Conservation (phyloP, 805 yeast genomes). For the Candida stauntonica region DNA sequence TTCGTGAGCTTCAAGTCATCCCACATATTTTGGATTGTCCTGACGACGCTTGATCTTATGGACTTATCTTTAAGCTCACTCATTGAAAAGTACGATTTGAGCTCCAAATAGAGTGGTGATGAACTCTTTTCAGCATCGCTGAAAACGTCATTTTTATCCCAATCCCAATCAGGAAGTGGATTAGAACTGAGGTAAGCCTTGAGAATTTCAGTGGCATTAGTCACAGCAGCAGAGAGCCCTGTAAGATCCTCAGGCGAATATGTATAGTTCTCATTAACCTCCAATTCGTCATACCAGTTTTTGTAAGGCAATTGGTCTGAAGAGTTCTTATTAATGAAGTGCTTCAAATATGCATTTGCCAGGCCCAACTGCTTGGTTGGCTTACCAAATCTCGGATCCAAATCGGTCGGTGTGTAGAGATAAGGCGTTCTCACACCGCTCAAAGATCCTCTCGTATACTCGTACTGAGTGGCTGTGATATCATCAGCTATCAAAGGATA, state of each 20-base stretch:
- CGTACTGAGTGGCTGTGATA: constrained; percentile 43
- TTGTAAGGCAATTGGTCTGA: constrained; percentile 23
- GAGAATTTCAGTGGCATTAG: constrained; percentile 21
- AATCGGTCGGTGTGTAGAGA: constrained; percentile 42
- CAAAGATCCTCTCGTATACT: constrained; percentile 25
- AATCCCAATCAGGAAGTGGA: constrained; percentile 21
- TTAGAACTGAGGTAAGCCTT: constrained; percentile 11
- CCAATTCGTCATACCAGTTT: constrained; percentile 45
- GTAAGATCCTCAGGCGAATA: constrained; percentile 36
- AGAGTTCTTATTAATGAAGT: constrained; percentile 9
- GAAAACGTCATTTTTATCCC: constrained; percentile 13
- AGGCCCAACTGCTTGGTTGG: constrained; percentile 27
- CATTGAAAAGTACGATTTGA: constrained; percentile 6
- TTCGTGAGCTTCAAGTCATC: constrained; percentile 9
- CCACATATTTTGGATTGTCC: constrained; percentile 10
- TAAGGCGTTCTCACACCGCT: constrained; percentile 48
- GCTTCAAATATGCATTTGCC: constrained; percentile 5
- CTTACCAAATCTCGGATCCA: constrained; percentile 32
- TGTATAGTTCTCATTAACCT: constrained; percentile 47
- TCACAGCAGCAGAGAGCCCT: constrained; percentile 29
- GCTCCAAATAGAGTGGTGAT: constrained; percentile 5
- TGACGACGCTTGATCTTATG: constrained; percentile 1
- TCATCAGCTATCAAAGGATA: constrained; percentile 59
- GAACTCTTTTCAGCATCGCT: constrained; percentile 2
- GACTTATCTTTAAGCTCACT: constrained; percentile 5